Conservation (phyloP, 2,329 filamentous ascomycete species). For the Teratosphaeriaceae sp. region DNA sequence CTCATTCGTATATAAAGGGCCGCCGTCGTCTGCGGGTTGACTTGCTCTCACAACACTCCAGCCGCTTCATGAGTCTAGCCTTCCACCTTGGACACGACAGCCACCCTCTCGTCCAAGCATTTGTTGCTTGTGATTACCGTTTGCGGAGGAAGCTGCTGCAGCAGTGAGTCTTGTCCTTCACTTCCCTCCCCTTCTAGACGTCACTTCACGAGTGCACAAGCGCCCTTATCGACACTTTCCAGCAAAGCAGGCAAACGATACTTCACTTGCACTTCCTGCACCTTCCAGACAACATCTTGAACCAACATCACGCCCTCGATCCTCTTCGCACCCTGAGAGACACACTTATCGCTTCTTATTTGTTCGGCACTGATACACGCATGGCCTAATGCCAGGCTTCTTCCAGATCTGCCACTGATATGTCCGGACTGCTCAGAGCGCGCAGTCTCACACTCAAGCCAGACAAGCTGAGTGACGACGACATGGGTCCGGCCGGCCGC, state of each 20-base stretch:
- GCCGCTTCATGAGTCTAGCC: conserved; percentile 16
- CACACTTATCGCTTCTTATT: no score
- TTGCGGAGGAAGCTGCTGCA: conserved; percentile 5
- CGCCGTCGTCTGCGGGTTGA: background rate
- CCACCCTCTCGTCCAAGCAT: conserved; percentile 19
- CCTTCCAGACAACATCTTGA: no score
- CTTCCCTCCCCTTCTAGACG: conserved; percentile 6
- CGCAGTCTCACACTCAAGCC: no score
- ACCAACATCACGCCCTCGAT: no score
- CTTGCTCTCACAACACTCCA: background rate
- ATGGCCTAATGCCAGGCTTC: no score
- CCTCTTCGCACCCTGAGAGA: no score
- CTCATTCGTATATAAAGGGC: conserved; percentile 6
- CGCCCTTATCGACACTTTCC: background rate
- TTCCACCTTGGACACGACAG: conserved; percentile 21
- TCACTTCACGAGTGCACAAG: conserved; percentile 6
- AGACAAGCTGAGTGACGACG: background rate
- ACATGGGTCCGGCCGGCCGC: no score
- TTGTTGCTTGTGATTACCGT: conserved; percentile 13
- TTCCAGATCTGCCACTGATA: no score
- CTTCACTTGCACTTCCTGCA: background rate
- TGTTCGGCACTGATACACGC: background rate
- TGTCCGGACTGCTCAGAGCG: no score
- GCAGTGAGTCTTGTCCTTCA: background rate
- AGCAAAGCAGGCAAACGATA: no score